Percentiles rank a stretch among this genome's conserved stretches.
These are phyloP conservation scores for Phialemonium atrogriseum DNA, from an alignment of 2,329 filamentous ascomycete genomes.

Conservation along the genomic window DNA sequence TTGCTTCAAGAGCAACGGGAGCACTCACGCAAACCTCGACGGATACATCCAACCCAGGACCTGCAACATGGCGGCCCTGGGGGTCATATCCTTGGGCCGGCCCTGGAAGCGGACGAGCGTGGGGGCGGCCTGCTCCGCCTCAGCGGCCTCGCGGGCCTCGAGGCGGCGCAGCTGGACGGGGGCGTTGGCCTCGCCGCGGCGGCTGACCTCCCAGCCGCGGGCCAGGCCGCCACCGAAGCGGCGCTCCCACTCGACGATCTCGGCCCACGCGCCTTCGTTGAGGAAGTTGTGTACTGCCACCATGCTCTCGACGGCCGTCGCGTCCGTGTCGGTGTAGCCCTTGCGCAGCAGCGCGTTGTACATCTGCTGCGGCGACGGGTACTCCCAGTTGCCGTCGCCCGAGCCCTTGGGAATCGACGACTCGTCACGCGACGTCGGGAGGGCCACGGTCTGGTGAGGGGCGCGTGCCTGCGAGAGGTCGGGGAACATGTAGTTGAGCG, in stretches of 20 bases:
- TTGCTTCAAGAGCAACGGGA: neutral
- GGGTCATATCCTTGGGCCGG: constrained; percentile 79
- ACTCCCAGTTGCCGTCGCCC: constrained; percentile 81
- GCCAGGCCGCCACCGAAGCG: constrained; percentile 69
- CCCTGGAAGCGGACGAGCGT: constrained; percentile 83
- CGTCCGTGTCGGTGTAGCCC: constrained; percentile 88
- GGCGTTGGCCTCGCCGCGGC: constrained; percentile 60
- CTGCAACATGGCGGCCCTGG: constrained; percentile 81
- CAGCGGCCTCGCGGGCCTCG: constrained; percentile 37
- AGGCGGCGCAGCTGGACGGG: constrained; percentile 22
- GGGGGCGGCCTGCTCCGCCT: constrained; percentile 54
- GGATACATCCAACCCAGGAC: constrained; percentile 74
- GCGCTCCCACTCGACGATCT: constrained; percentile 90
- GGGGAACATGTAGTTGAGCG: constrained; percentile 92
- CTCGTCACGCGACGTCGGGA: constrained; percentile 73
- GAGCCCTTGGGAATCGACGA: constrained; percentile 89
- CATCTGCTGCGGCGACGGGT: constrained; percentile 98
- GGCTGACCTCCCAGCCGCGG: constrained; percentile 66
- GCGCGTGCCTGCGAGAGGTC: constrained; percentile 74
- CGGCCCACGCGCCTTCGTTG: constrained; percentile 94
- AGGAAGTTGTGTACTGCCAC: constrained; percentile 96
- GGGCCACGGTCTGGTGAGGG: constrained; percentile 59
- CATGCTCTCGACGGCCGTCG: constrained; percentile 92
- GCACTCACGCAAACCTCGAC: constrained; percentile 61
- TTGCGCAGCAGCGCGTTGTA: constrained; percentile 97